Conservation (phyloP, 2,329 filamentous ascomycete genomes). For the Chalara sp. region DNA sequence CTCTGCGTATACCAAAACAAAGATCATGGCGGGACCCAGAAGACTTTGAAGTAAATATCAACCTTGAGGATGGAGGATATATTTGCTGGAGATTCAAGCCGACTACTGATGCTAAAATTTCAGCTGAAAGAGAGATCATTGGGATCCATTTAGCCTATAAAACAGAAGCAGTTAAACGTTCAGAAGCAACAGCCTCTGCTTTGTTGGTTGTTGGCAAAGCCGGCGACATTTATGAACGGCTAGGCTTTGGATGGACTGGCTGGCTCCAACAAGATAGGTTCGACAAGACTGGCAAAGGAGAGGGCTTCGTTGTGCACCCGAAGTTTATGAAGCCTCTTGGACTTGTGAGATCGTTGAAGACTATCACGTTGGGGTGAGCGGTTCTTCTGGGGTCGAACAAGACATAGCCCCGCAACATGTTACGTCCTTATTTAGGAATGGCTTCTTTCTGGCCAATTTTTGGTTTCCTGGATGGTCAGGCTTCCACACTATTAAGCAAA, state of each 20-base stretch:
- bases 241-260: slow-evolving; percentile 3
- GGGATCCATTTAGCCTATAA: slow-evolving; percentile 3
- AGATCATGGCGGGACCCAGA: background rate
- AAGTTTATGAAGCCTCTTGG: too few relatives aligned
- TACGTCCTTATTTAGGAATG: too few relatives aligned
- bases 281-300: background rate
- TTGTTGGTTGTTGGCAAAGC: slow-evolving; percentile 8
- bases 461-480: too few relatives aligned
- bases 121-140: background rate
- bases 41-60: background rate
- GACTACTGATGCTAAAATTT: background rate
- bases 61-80: slow-evolving; percentile 1
- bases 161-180: background rate
- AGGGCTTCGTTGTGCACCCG: background rate
- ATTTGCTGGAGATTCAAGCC: slow-evolving; percentile 2
- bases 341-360: too few relatives aligned
- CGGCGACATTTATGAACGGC: background rate
- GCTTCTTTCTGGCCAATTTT: too few relatives aligned
- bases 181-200: background rate
- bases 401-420: too few relatives aligned
- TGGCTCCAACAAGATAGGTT: background rate
- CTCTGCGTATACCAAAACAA: slow-evolving; percentile 1
- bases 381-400: too few relatives aligned
- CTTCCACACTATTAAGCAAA: too few relatives aligned
- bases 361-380: too few relatives aligned